Percentiles rank a stretch among this genome's conserved stretches.
phyloP scores from a whole-genome alignment of 768 basidiomycete species.

The Boletellus sp. region DNA sequence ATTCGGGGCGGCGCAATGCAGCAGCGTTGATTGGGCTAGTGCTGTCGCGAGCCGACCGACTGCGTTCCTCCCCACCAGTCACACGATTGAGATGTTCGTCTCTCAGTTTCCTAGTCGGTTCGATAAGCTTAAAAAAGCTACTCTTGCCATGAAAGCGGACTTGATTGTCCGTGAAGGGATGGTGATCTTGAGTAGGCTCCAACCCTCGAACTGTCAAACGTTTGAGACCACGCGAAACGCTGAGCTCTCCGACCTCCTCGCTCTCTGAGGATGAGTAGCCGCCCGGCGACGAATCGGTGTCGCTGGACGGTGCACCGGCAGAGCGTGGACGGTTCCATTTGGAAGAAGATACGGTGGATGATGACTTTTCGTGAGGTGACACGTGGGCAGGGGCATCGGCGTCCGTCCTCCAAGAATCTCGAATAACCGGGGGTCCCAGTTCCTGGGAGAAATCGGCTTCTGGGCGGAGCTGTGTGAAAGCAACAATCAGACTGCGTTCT shows the following conservation, averaged over 20 bases:
- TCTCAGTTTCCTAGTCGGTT: slow-evolving; percentile 50
- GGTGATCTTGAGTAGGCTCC: slow-evolving; percentile 34
- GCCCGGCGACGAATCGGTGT: slow-evolving; percentile 28
- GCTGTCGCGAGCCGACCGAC: slow-evolving; percentile 16
- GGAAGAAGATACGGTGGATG: slow-evolving; percentile 15
- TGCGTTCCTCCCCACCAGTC: slow-evolving; percentile 15
- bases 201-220: slow-evolving; percentile 36
- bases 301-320: slow-evolving; percentile 22
- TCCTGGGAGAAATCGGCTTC: slow-evolving; percentile 58
- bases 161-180: slow-evolving; percentile 35
- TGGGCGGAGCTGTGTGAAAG: slow-evolving; percentile 51
- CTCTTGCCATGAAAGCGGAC: slow-evolving; percentile 62
- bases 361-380: slow-evolving; percentile 22
- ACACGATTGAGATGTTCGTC: slow-evolving; percentile 46
- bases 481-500: slow-evolving; percentile 7
- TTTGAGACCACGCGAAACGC: slow-evolving; percentile 37
- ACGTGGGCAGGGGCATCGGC: slow-evolving; percentile 10
- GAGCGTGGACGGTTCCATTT: slow-evolving; percentile 14
- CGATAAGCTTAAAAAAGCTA: slow-evolving; percentile 53
- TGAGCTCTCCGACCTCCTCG: slow-evolving; percentile 38
- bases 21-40: slow-evolving; percentile 20
- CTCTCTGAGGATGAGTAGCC: slow-evolving; percentile 31
- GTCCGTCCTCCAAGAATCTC: slow-evolving; percentile 59
- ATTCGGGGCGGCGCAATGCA: slow-evolving; percentile 40
- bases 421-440: slow-evolving; percentile 57